Conservation (phyloP, 2,329 filamentous ascomycete genomes). For the Penicillium concentricum region DNA sequence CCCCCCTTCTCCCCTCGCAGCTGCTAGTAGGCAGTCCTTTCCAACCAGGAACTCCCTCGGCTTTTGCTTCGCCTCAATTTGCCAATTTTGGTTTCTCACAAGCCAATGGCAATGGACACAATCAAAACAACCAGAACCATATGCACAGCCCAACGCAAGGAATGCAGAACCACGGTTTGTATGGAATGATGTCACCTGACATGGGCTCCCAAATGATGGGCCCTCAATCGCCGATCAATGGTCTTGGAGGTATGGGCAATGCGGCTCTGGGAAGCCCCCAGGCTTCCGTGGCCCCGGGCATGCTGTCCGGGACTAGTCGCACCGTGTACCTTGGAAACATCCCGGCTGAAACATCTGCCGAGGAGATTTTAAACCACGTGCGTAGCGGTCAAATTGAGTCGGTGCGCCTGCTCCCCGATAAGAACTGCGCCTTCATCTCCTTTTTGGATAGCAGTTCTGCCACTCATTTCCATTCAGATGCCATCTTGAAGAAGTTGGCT, state of each 20-base stretch:
- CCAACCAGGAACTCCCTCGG: slow-evolving; percentile 87
- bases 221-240: slow-evolving; percentile 81
- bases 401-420: slow-evolving; percentile 93
- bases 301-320: slow-evolving; percentile 86
- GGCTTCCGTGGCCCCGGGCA: slow-evolving; percentile 73
- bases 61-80: slow-evolving; percentile 89
- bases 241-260: slow-evolving; percentile 63
- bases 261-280: slow-evolving; percentile 64
- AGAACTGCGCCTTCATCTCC: slow-evolving; percentile 99
- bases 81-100: slow-evolving; percentile 79
- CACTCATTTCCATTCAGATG: slow-evolving; percentile 98
- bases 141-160: slow-evolving; percentile 73
- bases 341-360: slow-evolving; percentile 92
- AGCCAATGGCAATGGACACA: slow-evolving; percentile 52
- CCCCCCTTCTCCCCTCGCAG: slow-evolving; percentile 89
- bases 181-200: slow-evolving; percentile 82
- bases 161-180: slow-evolving; percentile 69
- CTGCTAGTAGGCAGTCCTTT: slow-evolving; percentile 94
- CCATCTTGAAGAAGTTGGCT: slow-evolving; percentile 98
- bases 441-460: slow-evolving; percentile 97
- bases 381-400: slow-evolving; percentile 98
- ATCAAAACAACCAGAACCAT: slow-evolving; percentile 59
- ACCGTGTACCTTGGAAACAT: slow-evolving; percentile 98
- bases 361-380: slow-evolving; percentile 95
- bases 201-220: slow-evolving; percentile 79